Conservation (phyloP, 371 early-diverging fungal species). For the Mortierella sp. region DNA sequence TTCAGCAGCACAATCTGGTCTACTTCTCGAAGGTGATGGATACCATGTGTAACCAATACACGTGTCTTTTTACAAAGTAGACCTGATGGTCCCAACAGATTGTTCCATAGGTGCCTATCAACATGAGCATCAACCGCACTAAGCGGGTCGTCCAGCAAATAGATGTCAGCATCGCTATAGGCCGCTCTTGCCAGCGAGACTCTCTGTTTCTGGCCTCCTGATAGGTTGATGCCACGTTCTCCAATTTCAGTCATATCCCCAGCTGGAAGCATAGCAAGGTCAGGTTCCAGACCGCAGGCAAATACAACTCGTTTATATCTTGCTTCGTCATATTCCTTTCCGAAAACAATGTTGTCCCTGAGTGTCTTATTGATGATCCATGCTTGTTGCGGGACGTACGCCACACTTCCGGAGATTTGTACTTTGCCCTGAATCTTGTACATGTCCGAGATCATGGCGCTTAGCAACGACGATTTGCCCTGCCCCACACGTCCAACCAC, state of each 20-base stretch:
- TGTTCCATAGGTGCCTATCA: conserved; percentile 79
- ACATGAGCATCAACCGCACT: conserved; percentile 70
- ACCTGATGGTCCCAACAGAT: conserved; percentile 85
- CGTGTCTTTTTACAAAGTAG: conserved; percentile 83
- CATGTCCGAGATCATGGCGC: conserved; percentile 62
- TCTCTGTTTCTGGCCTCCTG: conserved; percentile 70
- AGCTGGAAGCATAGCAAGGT: conserved; percentile 70
- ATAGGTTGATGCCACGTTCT: conserved; percentile 67
- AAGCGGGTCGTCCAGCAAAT: conserved; percentile 71
- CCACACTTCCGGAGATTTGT: conserved; percentile 57
- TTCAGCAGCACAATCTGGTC: conserved; percentile 67
- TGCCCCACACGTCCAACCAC: conserved; percentile 62
- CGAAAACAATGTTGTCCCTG: conserved; percentile 67
- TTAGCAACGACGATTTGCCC: conserved; percentile 61
- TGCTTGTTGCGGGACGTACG: conserved; percentile 64
- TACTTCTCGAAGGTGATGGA: conserved; percentile 78
- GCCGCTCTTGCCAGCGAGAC: conserved; percentile 64
- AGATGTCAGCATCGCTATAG: conserved; percentile 62
- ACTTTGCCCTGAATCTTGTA: conserved; percentile 54
- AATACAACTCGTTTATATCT: conserved; percentile 60
- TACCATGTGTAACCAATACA: conserved; percentile 92
- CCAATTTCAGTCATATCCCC: conserved; percentile 75
- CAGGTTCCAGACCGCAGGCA: conserved; percentile 68
- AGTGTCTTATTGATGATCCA: conserved; percentile 68
- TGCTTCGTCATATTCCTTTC: conserved; percentile 55